Evolutionary conservation across 306 rosid genomes (phyloP), one percentile per base, ranked within the genome.

Genomic region (Prunus davidiana): DNA sequence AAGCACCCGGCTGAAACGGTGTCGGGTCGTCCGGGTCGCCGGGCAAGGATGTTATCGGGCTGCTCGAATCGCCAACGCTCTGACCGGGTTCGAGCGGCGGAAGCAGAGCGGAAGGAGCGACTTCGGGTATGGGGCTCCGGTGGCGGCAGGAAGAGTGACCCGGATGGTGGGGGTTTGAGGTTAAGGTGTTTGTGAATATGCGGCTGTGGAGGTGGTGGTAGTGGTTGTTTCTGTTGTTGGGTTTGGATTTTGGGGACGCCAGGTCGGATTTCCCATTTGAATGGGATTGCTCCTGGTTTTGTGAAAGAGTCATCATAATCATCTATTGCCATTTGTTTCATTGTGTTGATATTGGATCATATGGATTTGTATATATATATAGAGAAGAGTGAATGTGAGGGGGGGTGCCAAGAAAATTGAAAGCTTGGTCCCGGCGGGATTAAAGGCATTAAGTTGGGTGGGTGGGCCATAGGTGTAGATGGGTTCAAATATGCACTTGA

Each of bases 251-350:
- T 87, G 62, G 99, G 99, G 51, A 88, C 89, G 50, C 99, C 99
- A 1, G 99, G 99, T 64, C 90, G 91, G 24, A 92, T 76, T 84
- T 95, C 99, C 99, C 99, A 95, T 61, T 92, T 87, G 84, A 95
- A 95, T 30, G 99, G 99, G 51, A 95, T 80, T 8, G 96, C 84
- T 43, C 97, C 99, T 22, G 86, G 87, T 76, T 88, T 88, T 74
- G 51, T 86, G 83, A 87, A 95, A 0, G 81, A 89, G 4, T 30
- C 43, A 15, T 62, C 67, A 3, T 57, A 58, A 32, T 91, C 96
- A 38, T 82, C 95, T 1, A 61, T 54, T 1, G 79, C 82, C 98
- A 90, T 87, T 73, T 55, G 51, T 9, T 49, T 49, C 54, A 52
- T 13, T 52, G 15, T 18, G 8, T 52, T 52, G 58, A 18, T 2